These are phyloP conservation scores for Alternaria longipes DNA, from an alignment of 2,329 filamentous ascomycete genomes.

Conservation along the genomic window DNA sequence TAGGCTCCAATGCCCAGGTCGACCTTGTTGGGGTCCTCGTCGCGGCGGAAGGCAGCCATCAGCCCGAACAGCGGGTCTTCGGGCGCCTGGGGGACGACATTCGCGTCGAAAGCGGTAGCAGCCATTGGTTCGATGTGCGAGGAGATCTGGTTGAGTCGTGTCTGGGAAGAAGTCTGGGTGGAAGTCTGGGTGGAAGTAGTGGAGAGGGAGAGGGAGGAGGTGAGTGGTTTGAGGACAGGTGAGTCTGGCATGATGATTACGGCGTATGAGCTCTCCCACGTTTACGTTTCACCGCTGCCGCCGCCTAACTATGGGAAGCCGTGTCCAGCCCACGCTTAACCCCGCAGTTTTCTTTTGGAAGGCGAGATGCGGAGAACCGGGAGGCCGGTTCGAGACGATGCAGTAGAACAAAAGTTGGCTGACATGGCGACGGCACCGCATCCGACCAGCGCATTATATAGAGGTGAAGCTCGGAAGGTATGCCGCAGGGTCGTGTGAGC, in stretches of 20 bases:
- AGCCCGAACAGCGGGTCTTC: slow-evolving; percentile 96
- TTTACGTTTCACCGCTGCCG: slow-evolving; percentile 38
- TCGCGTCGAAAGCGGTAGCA: slow-evolving; percentile 76
- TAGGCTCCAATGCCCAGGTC: slow-evolving; percentile 97
- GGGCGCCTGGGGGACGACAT: slow-evolving; percentile 85
- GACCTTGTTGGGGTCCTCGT: slow-evolving; percentile 80
- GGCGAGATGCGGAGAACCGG: slow-evolving; percentile 31
- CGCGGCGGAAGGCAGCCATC: slow-evolving; percentile 85
- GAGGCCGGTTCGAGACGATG: slow-evolving; percentile 15
- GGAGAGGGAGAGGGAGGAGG: slow-evolving; percentile 18
- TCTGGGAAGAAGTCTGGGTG: slow-evolving; percentile 35
- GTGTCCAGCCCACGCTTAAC: slow-evolving; percentile 33
- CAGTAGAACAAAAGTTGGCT: slow-evolving; percentile 16
- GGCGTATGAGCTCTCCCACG: slow-evolving; percentile 26
- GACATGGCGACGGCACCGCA: slow-evolving; percentile 16
- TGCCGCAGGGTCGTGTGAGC: slow-evolving; percentile 22
- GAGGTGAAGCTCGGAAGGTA: slow-evolving; percentile 12
- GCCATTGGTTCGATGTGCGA: slow-evolving; percentile 73
- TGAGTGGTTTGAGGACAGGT: slow-evolving; percentile 16
- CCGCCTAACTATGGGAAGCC: slow-evolving; percentile 19
- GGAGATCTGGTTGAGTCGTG: slow-evolving; percentile 65
- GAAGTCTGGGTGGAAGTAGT: slow-evolving; percentile 28
- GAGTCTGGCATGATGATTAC: slow-evolving; percentile 42
- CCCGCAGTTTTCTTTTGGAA: slow-evolving; percentile 31
- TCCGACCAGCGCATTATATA: slow-evolving; percentile 25